These are phyloP conservation scores for Vanderwaltozyma verrucispora DNA, from an alignment of 805 yeast genomes.

Conservation along the genomic window DNA sequence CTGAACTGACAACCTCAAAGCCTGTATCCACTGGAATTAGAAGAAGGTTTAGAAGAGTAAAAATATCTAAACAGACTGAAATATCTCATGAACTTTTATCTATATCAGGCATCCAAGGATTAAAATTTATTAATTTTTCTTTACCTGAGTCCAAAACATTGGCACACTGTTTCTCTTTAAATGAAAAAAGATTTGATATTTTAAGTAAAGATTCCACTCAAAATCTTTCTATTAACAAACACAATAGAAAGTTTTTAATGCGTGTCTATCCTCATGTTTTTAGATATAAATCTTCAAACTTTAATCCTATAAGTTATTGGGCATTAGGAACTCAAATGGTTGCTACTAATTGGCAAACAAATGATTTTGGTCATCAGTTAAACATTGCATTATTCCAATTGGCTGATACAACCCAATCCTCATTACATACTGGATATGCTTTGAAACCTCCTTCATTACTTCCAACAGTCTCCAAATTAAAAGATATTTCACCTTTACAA, in stretches of 20 bases:
- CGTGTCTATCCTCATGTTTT: constrained; percentile 81
- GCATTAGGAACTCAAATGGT: constrained; percentile 83
- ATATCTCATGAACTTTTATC: constrained; percentile 17
- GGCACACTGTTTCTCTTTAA: constrained; percentile 80
- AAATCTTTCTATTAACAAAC: constrained; percentile 51
- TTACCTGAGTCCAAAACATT: constrained; percentile 72
- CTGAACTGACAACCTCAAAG: constrained; percentile 6
- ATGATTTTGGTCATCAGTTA: constrained; percentile 79
- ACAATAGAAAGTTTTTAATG: constrained; percentile 65
- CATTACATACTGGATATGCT: constrained; percentile 53
- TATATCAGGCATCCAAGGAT: constrained; percentile 43
- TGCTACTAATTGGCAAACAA: constrained; percentile 94
- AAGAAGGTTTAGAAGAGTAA: constrained; percentile 27
- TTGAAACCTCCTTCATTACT: constrained; percentile 54
- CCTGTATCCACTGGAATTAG: constrained; percentile 3
- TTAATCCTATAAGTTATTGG: constrained; percentile 76
- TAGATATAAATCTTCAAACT: constrained; percentile 70
- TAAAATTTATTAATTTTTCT: constrained; percentile 71
- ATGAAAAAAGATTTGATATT: constrained; percentile 56
- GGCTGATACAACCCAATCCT: constrained; percentile 30
- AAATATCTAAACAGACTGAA: constrained; percentile 17
- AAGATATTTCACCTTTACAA: constrained; percentile 18
- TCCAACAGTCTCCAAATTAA: constrained; percentile 15
- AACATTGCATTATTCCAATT: constrained; percentile 72
- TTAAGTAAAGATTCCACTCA: constrained; percentile 56